phyloP scores from a whole-genome alignment of 805 yeast species.

The Debaryomyces tyrocola region DNA sequence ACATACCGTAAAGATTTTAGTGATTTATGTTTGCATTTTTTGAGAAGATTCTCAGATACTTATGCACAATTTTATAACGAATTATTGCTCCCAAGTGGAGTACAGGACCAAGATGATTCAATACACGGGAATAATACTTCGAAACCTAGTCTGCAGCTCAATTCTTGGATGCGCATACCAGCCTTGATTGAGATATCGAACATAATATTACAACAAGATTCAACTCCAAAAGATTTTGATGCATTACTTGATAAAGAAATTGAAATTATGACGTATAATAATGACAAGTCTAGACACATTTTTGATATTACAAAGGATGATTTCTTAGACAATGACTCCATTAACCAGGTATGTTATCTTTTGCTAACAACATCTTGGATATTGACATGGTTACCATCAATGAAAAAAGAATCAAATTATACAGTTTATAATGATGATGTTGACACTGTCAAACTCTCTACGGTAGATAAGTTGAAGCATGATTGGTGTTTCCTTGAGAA shows the following conservation, averaged over 20 bases:
- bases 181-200: slow-evolving; percentile 26
- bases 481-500: slow-evolving; percentile 45
- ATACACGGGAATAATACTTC: slow-evolving; percentile 3
- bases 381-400: slow-evolving; percentile 56
- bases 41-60: slow-evolving; percentile 32
- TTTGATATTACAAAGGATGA: slow-evolving; percentile 47
- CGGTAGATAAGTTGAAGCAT: slow-evolving; percentile 34
- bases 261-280: slow-evolving; percentile 24
- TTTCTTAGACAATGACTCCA: slow-evolving; percentile 51
- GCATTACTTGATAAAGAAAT: slow-evolving; percentile 23
- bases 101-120: slow-evolving; percentile 20
- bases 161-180: slow-evolving; percentile 33
- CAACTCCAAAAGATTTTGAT: slow-evolving; percentile 7
- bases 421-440: slow-evolving; percentile 18
- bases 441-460: slow-evolving; percentile 15
- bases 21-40: slow-evolving; percentile 38
- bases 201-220: slow-evolving; percentile 14
- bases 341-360: slow-evolving; percentile 53
- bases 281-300: slow-evolving; percentile 15
- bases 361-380: slow-evolving; percentile 58
- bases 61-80: slow-evolving; percentile 36
- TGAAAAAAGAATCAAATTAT: slow-evolving; percentile 45
- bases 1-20: slow-evolving; percentile 58
- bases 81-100: slow-evolving; percentile 20
- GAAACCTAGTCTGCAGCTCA: slow-evolving; percentile 26